These are phyloP conservation scores for Citeromyces siamensis DNA, from an alignment of 1,139 yeast genomes.

Conservation along the genomic window DNA sequence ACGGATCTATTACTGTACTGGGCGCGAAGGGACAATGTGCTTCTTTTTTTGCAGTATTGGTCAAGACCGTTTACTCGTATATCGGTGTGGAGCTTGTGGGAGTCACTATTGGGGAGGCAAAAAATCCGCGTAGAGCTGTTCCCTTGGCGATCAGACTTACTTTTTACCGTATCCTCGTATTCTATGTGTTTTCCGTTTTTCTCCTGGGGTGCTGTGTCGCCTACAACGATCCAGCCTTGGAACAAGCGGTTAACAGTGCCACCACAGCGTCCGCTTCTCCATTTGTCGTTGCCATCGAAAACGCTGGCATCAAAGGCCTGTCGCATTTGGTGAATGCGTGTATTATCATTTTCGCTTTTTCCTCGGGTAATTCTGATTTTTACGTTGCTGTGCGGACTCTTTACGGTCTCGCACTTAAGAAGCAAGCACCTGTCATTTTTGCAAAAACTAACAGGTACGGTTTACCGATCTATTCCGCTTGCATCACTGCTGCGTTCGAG, in stretches of 20 bases:
- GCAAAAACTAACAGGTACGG: conserved; percentile 52
- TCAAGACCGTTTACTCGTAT: conserved; percentile 62
- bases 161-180: conserved; percentile 62
- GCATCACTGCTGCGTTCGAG: conserved; percentile 31
- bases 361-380: conserved; percentile 64
- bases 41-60: conserved; percentile 53
- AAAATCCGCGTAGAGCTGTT: conserved; percentile 61
- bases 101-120: conserved; percentile 69
- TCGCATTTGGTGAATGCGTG: conserved; percentile 61
- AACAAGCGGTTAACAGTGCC: conserved; percentile 24
- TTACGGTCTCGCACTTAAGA: conserved; percentile 49
- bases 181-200: conserved; percentile 55
- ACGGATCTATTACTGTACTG: conserved; percentile 19
- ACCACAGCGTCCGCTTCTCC: conserved; percentile 70
- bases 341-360: conserved; percentile 54
- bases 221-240: conserved; percentile 45
- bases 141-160: conserved; percentile 71
- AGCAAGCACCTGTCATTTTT: conserved; percentile 50
- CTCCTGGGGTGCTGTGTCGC: conserved; percentile 69
- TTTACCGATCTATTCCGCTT: conserved; percentile 45
- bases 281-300: conserved; percentile 49
- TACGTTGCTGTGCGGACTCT: conserved; percentile 62
- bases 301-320: conserved; percentile 47
- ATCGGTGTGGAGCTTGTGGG: conserved; percentile 69
- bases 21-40: conserved; percentile 53